Evolutionary conservation across 2,329 filamentous ascomycete species (phyloP).

Genomic region (Aspergillus fischeri): DNA sequence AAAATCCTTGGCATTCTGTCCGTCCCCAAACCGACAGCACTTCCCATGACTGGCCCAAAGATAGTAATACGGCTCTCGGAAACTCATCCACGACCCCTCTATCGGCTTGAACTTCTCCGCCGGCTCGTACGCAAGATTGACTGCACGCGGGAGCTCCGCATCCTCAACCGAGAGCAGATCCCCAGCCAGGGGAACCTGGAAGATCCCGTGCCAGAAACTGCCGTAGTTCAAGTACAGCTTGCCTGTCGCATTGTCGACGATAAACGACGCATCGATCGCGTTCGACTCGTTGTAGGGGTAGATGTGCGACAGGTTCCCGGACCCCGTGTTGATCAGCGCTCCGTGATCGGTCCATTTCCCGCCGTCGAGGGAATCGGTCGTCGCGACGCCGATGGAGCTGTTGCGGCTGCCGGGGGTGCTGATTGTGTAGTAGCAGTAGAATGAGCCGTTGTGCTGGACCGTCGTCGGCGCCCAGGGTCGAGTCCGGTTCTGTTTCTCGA

Average conservation of each 20-base stretch:
- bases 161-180: slow-evolving; percentile 28
- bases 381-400: slow-evolving; percentile 36
- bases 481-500: slow-evolving; percentile 26
- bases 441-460: slow-evolving; percentile 23
- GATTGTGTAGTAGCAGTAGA: slow-evolving; percentile 37
- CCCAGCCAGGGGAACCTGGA: slow-evolving; percentile 29
- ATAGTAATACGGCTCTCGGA: slow-evolving; percentile 34
- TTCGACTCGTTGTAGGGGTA: slow-evolving; percentile 34
- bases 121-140: slow-evolving; percentile 26
- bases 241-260: slow-evolving; percentile 21
- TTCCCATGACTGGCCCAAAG: slow-evolving; percentile 37
- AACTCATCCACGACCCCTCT: slow-evolving; percentile 37
- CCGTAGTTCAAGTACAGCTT: slow-evolving; percentile 31
- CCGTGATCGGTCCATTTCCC: slow-evolving; percentile 35
- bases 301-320: slow-evolving; percentile 19
- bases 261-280: slow-evolving; percentile 34
- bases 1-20: slow-evolving; percentile 9
- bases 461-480: slow-evolving; percentile 35
- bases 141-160: slow-evolving; percentile 18
- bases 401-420: slow-evolving; percentile 26
- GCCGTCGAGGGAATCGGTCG: slow-evolving; percentile 20
- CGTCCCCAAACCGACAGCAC: slow-evolving; percentile 31
- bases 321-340: slow-evolving; percentile 28
- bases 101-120: slow-evolving; percentile 18
- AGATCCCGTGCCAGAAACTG: slow-evolving; percentile 35